Base-by-base conservation (phyloP, 768 basidiomycete species). In the Xerocomellus intermedius region DNA sequence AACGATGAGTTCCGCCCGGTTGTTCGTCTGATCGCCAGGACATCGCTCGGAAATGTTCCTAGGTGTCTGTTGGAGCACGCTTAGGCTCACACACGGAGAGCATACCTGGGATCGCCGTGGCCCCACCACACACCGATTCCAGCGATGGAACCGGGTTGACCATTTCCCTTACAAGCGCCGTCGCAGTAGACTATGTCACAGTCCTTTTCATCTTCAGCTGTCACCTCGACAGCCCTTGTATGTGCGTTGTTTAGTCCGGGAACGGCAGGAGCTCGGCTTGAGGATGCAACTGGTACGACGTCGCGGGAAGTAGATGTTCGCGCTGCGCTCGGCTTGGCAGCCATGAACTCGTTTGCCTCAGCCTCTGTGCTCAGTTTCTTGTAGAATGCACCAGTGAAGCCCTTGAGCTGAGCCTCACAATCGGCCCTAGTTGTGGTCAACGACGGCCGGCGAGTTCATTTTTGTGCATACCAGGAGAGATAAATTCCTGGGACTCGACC, bases 51-150 rank as follows among this genome's bases (percentile, higher is more conserved):
- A 79, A 3, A 94, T 65, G 62, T 95, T 96, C 52, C 93, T 95
- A 21, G 33, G 28, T n/a, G 46, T 9, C 28, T 21, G 43, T 54
- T 48, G 26, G 43, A 50, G 43, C 5, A 32, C 12, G 21, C 17
- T 12, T 5, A 5, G 16, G 21, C 14, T 17, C 32, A 9, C 6
- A 22, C 21, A 42, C 9, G 14, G 42, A 55, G 58, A 33, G 13
- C 58, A 33, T 58, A 70, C 89, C 89, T 76, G 32, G 81, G 69
- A 69, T 93, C 88, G 54, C 78, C 66, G 10, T 66, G 71, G 0
- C 87, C 91, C 90, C 91, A 98, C 84, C 86, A 98, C 1, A 98
- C 91, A 0, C 95, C 95, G 41, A 94, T 72, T 1, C 95, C 95
- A 1, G 92, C 95, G 39, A 81, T 59, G 0, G 89, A 79, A 1